Base-by-base conservation (phyloP, 2,329 filamentous ascomycete genomes). In the Mollisia scopiformis region DNA sequence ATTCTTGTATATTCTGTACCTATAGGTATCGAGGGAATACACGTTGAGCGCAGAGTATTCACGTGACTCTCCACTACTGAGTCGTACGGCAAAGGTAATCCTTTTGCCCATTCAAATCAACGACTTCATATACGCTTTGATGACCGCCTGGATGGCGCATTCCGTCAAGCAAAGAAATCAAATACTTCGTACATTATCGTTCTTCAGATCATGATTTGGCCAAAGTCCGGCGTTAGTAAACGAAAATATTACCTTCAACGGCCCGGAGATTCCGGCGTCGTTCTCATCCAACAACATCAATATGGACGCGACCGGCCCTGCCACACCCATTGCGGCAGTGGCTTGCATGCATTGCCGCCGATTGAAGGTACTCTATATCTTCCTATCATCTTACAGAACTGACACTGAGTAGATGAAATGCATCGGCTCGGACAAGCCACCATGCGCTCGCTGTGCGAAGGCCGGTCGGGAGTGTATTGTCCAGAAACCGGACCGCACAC, bases 361-460 rank as follows among this genome's bases (percentile, higher is more conserved):
- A 16, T 30, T 59, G 25, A 59, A 59, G 51, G 50, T 55, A 16
- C 7, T 16, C 8, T 35, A 50, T 21, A 41, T 21, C 19, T 3
- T n/a, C 16, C 2, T 5, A 6, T 31, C 19, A 10, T 11, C 37
- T 25, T 28, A 10, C 16, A 46, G n/a, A 37, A 16, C 51, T 28
- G 28, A 43, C 28, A 6, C 21, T 33, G 6, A 13, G 6, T n/a
- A 63, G 61, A 63, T 63, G 61, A 57, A 59, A 57, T 63, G 61
- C 30, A 37, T 57, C 14, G 53, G 61, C 3, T 54, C 43, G 19
- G 49, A 43, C 16, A 49, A 57, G 23, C 57, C 57, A 27, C 61
- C 61, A 3, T 63, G 57, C 30, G 57, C 41, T 21, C 52, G 57
- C 21, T 63, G 61, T 51, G 49, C 47, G 13, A 59, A 59, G 28